These are phyloP conservation scores for Aspergillus ochraceoroseus DNA, from an alignment of 2,329 filamentous ascomycete genomes.

Conservation along the genomic window DNA sequence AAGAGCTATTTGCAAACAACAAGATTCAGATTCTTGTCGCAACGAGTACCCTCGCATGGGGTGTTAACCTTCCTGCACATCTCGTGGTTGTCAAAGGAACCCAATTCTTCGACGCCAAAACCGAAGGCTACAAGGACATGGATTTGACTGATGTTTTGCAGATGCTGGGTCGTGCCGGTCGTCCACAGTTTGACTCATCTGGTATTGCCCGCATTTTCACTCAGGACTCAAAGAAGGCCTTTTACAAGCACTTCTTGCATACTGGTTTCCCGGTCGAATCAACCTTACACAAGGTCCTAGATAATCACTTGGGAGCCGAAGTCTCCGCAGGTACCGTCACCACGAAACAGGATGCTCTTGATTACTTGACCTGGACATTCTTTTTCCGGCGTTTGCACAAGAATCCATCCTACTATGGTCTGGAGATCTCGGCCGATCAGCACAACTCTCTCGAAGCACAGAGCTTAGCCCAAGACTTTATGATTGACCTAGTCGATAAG, in stretches of 20 bases:
- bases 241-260: conserved; percentile 98
- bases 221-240: conserved; percentile 94
- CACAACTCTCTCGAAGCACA: conserved; percentile 84
- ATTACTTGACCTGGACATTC: conserved; percentile 98
- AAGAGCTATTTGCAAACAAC: conserved; percentile 94
- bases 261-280: conserved; percentile 98
- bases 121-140: conserved; percentile 97
- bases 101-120: conserved; percentile 96
- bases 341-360: conserved; percentile 93
- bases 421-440: conserved; percentile 87
- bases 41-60: conserved; percentile 95
- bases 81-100: conserved; percentile 97
- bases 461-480: conserved; percentile 83
- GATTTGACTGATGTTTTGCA: conserved; percentile 95
- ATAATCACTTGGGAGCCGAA: conserved; percentile 95
- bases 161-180: conserved; percentile 92
- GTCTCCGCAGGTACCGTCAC: conserved; percentile 87
- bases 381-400: conserved; percentile 97
- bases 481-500: conserved; percentile 85
- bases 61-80: conserved; percentile 94
- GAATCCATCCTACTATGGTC: conserved; percentile 95
- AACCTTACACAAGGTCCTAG: conserved; percentile 88
- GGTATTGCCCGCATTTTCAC: conserved; percentile 97
- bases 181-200: conserved; percentile 92
- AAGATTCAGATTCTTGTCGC: conserved; percentile 97